These are phyloP conservation scores for Rhynchosporium secalis DNA, from an alignment of 2,329 filamentous ascomycete species.

Conservation along the genomic window DNA sequence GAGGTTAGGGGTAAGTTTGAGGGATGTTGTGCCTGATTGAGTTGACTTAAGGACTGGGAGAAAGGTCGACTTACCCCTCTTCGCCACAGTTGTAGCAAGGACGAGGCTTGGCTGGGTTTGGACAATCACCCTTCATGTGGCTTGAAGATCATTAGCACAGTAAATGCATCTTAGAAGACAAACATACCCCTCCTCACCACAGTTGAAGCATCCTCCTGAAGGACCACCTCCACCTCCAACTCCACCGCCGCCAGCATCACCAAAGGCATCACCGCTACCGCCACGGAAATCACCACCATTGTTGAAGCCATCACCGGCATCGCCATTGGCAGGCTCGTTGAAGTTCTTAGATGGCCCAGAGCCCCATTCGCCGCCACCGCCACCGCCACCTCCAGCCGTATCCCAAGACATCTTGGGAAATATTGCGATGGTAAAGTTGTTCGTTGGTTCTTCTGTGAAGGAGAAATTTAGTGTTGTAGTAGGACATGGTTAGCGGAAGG, in stretches of 20 bases:
- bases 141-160: constrained; percentile 21
- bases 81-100: constrained; percentile 57
- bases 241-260: constrained; percentile 3
- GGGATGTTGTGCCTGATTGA: neutral
- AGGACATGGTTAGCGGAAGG: neutral
- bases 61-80: constrained; percentile 56
- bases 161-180: constrained; percentile 47
- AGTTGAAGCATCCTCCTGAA: constrained; percentile 38
- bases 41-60: neutral
- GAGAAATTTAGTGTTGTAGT: neutral
- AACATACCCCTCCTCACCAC: constrained; percentile 57
- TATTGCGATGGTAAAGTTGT: neutral
- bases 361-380: constrained; percentile 20
- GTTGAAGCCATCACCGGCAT: constrained; percentile 17
- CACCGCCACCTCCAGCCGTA: constrained; percentile 17
- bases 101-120: constrained; percentile 31
- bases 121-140: constrained; percentile 29
- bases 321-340: constrained; percentile 1
- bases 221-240: constrained; percentile 13
- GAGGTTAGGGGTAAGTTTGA: neutral
- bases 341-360: constrained; percentile 11
- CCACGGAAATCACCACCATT: constrained; percentile 14
- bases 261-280: constrained; percentile 19
- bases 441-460: neutral
- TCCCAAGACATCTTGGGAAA: constrained; percentile 36